Percentiles rank a stretch among this genome's conserved stretches.
Evolutionary conservation across 257 asterid species (phyloP).

Genomic region (Nicotiana undulata): DNA sequence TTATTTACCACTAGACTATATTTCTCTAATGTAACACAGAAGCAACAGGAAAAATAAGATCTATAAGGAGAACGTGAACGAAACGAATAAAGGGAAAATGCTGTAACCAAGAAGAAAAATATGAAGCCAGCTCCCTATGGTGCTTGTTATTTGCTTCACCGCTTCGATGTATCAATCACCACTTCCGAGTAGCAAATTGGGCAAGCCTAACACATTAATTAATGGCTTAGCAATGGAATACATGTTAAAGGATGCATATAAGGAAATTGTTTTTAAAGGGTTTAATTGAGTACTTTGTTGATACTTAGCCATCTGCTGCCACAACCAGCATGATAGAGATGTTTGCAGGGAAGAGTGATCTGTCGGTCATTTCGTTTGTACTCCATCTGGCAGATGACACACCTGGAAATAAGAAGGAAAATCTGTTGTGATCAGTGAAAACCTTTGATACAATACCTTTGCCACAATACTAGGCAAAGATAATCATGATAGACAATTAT

Average conservation of each 20-base stretch:
- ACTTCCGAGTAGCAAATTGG: constrained; percentile 14
- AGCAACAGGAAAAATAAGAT: not conserved
- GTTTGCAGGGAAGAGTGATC: constrained; percentile 94
- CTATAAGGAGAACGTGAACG: not conserved
- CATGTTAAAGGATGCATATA: not conserved
- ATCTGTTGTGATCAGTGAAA: not conserved
- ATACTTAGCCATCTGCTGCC: constrained; percentile 91
- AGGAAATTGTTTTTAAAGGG: not conserved
- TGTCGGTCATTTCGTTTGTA: constrained; percentile 70
- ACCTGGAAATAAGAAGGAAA: constrained; percentile 37
- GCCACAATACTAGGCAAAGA: not conserved
- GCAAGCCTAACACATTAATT: constrained; percentile 8
- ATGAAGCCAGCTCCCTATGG: not conserved
- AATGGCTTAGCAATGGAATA: not conserved
- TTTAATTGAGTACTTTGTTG: constrained; percentile 51
- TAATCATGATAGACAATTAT: not conserved
- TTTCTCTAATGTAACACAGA: not conserved
- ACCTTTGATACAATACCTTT: not conserved
- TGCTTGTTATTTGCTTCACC: constrained; percentile 8
- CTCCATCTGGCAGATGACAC: constrained; percentile 98
- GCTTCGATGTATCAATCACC: constrained; percentile 5
- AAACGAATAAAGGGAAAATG: not conserved
- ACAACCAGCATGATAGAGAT: constrained; percentile 65
- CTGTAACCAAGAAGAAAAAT: not conserved
- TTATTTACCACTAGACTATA: constrained; percentile 6